Conservation (phyloP, 73 alveolate species). For the Breviolum minutum region DNA sequence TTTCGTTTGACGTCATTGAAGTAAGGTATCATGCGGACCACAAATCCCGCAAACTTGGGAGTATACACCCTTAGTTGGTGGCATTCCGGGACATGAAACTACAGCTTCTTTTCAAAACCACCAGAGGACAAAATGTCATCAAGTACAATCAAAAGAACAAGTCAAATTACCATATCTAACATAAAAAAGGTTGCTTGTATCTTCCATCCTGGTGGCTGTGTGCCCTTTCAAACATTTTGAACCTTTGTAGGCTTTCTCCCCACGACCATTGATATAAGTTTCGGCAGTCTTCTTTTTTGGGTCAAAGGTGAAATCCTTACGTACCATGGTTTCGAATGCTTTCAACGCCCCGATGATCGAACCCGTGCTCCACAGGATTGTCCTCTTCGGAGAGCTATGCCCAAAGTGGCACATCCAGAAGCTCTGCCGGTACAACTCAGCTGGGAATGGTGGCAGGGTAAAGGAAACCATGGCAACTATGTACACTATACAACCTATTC, state of each 20-base stretch:
- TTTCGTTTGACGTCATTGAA: background rate
- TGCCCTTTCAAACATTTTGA: background rate
- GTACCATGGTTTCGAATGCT: background rate
- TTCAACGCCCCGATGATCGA: background rate
- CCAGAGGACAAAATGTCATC: background rate
- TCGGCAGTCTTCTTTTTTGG: background rate
- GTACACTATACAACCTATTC: too few species aligned
- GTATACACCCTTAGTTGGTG: background rate
- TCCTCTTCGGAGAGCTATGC: background rate
- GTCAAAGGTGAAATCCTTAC: background rate
- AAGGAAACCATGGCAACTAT: too few species aligned
- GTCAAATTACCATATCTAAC: too few species aligned
- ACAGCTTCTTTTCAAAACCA: background rate
- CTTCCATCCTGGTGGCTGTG: background rate
- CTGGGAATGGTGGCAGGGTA: background rate
- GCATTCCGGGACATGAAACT: too few species aligned
- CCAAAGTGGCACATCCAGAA: slow-evolving; percentile 23
- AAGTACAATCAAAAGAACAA: background rate
- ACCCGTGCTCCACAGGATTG: background rate
- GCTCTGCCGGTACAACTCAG: background rate
- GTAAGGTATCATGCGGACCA: background rate
- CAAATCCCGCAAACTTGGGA: background rate
- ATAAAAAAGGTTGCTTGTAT: too few species aligned
- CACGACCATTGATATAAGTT: background rate
- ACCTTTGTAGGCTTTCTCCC: background rate